Conservation (phyloP, 352 stramenopile genomes). For the Globisporangium spinosum region DNA sequence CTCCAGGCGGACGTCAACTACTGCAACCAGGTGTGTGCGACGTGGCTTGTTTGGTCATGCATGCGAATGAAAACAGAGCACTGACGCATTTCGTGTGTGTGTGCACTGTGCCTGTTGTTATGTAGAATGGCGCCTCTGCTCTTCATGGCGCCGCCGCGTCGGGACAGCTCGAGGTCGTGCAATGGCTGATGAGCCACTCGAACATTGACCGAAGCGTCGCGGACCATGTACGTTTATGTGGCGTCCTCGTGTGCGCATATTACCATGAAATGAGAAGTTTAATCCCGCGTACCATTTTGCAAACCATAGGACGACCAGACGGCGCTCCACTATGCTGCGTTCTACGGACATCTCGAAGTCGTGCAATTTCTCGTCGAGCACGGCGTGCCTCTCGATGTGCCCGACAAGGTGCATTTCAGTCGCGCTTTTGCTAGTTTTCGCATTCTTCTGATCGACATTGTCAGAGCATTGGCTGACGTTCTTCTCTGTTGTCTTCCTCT, state of each 20-base stretch:
- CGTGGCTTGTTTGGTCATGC: neutral
- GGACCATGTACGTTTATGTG: constrained; percentile 48
- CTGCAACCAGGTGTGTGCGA: constrained; percentile 61
- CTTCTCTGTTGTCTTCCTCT: neutral
- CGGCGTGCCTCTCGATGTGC: constrained; percentile 71
- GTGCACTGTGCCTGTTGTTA: neutral
- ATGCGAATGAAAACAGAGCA: neutral
- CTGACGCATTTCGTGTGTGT: neutral
- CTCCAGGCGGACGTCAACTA: constrained; percentile 83
- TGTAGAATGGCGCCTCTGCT: constrained; percentile 76
- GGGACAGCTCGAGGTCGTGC: constrained; percentile 76
- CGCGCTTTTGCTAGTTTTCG: neutral
- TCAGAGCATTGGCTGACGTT: neutral
- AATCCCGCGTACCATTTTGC: neutral
- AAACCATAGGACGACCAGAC: constrained; percentile 67
- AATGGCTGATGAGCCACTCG: constrained; percentile 67
- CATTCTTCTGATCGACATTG: neutral
- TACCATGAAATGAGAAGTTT: too few species aligned
- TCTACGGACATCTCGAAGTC: constrained; percentile 85
- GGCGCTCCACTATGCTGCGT: constrained; percentile 81
- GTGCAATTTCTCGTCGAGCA: constrained; percentile 83
- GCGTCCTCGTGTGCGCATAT: neutral
- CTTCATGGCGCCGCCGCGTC: constrained; percentile 73
- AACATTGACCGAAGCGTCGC: constrained; percentile 55
- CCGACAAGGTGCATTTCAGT: constrained; percentile 51